Evolutionary conservation across 139 green algal genomes (phyloP), one percentile per base, ranked within the genome.

Genomic region (Chlamydomonas schloesseri): DNA sequence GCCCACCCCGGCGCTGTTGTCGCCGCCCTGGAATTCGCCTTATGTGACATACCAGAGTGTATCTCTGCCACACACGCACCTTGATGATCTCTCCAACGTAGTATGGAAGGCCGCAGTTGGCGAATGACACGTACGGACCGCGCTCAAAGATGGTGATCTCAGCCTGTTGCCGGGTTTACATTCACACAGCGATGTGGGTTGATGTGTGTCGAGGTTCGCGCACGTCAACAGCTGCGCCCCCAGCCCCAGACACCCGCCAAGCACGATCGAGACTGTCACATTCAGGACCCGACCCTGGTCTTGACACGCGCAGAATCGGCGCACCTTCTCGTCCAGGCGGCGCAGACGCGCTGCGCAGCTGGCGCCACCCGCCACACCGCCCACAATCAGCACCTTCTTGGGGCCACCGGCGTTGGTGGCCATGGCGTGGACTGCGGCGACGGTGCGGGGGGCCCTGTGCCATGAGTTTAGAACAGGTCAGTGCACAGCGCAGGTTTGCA

Each of bases 101-200:
- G 87, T 93, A 94, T 6, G 91, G 89, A 47, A 94, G 84, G 29
- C 91, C 91, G 70, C 92, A 94, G 84, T 94, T 94, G 23, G 92
- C 92, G 83, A 93, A 94, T 34, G 71, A 88, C 9, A 93, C 90
- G 89, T 90, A 93, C 5, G 83, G 87, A 0, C 90, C 92, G 5
- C 81, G 71, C 78, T 94, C 92, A 68, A 93, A 92, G 29, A 94
- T 90, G 1, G 88, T 92, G 72, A 93, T 92, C 50, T 93, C 81
- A 0, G 69, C 83, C 23, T 78, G 60, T n/a, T 11, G 55, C 14
- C 50, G 50, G 11, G 50, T 21, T n/a, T 50, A 50, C 42, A 50
- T 50, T n/a, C n/a, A n/a, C n/a, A n/a, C n/a, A n/a, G n/a, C n/a
- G n/a, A n/a, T n/a, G n/a, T n/a, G n/a, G n/a, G n/a, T n/a, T n/a